Base-by-base conservation (phyloP, 257 asterid species). In the Fraxinus excelsior region DNA sequence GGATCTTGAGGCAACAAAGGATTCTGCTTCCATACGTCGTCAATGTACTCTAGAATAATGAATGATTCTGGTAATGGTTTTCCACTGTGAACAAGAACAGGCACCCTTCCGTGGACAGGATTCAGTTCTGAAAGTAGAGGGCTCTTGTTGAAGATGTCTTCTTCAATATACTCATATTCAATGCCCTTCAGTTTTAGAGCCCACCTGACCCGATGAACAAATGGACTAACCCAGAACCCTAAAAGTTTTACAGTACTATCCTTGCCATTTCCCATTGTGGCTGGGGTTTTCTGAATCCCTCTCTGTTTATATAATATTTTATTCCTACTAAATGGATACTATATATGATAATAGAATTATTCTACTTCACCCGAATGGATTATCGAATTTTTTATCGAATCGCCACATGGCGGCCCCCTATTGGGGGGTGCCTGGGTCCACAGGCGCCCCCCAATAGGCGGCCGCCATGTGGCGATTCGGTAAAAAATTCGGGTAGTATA, bases 181-280 rank as follows among this genome's bases (percentile, higher is more conserved):
- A 88, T 3, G 0, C 87, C 88, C 71, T 88, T 88, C 7, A 88
- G 5, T 13, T 84, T 85, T 67, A 88, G 64, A 1, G 85, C 90
- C 88, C 87, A 86, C 34, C 80, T 79, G 49, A 88, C 91, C 32
- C 90, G 80, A 0, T 78, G 78, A n/a, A 51, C 84, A 66, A 25
- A 84, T 29, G 83, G 86, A 84, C 91, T 88, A 1, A 73, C 82
- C 88, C 90, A 84, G 26, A 76, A 82, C 4, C 91, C 90, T 25
- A 88, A 40, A 2, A 88, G 23, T 58, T 84, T 80, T 69, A 85
- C 85, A 51, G 23, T 19, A 51, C 62, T 5, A 29, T 72, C 72
- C 14, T 49, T 7, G 10, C 10, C 40, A 21, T 34, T 67, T 62
- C 38, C 66, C 77, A 46, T 73, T 31, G 18, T 44, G 12, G 32